Conservation (phyloP, 129 eudicot species). For the Artemisia tridentata region DNA sequence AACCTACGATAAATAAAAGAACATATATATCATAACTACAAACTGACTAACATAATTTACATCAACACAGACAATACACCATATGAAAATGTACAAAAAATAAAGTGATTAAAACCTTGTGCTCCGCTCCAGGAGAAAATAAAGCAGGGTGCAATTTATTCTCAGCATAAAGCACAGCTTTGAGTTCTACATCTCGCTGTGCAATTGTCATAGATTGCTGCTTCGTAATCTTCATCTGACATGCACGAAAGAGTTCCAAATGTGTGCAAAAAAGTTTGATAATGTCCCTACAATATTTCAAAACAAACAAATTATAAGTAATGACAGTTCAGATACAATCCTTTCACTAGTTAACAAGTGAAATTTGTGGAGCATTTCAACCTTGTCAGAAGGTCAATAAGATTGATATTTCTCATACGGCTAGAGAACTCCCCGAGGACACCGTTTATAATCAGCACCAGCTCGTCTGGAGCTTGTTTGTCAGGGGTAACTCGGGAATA, state of each 20-base stretch:
- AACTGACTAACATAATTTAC: no score
- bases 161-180: constrained; percentile 70
- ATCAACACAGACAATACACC: background rate
- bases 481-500: constrained; percentile 89
- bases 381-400: constrained; percentile 92
- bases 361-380: constrained; percentile 24
- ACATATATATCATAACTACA: constrained; percentile 7
- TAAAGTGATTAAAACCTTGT: constrained; percentile 65
- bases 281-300: constrained; percentile 69
- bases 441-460: constrained; percentile 80
- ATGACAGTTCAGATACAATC: constrained; percentile 1
- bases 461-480: constrained; percentile 94
- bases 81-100: background rate
- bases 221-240: constrained; percentile 67
- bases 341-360: constrained; percentile 9
- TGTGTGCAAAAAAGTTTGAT: constrained; percentile 61
- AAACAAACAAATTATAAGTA: constrained; percentile 4
- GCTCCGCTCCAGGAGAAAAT: constrained; percentile 82
- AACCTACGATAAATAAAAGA: constrained; percentile 51
- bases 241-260: constrained; percentile 83
- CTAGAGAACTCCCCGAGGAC: constrained; percentile 81
- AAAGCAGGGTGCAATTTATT: constrained; percentile 90
- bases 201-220: constrained; percentile 53
- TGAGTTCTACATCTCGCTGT: constrained; percentile 69
- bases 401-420: constrained; percentile 86